These are phyloP conservation scores for Trypanosoma rangeli DNA, from an alignment of 208 protist species.

Conservation along the genomic window DNA sequence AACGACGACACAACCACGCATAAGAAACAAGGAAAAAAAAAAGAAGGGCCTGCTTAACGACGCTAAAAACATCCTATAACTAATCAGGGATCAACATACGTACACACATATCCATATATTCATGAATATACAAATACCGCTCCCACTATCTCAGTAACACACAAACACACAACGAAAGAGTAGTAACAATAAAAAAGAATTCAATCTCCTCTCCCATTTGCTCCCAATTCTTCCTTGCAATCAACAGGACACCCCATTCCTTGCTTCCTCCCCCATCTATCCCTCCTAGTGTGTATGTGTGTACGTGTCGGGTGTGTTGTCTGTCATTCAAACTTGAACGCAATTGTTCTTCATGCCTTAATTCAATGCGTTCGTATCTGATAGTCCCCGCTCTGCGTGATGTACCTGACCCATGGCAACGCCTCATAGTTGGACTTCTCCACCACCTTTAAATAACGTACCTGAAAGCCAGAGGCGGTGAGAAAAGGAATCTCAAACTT, in stretches of 20 bases:
- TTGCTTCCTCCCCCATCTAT: constrained; percentile 2
- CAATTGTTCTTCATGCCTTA: background rate
- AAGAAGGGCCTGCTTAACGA: background rate
- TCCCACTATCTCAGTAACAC: background rate
- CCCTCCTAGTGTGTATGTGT: constrained; percentile 11
- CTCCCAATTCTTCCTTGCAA: background rate
- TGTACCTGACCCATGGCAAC: constrained; percentile 99
- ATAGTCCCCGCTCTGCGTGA: constrained; percentile 97
- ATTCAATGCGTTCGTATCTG: constrained; percentile 88
- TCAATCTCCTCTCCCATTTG: background rate
- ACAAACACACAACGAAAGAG: background rate
- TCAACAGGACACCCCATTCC: background rate
- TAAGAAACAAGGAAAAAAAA: background rate
- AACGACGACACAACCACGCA: background rate
- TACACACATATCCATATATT: constrained; percentile 13
- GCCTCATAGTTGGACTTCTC: constrained; percentile 97
- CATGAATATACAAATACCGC: background rate
- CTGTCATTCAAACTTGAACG: constrained; percentile 2
- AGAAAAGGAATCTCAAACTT: constrained; percentile 99
- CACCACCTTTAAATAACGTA: constrained; percentile 98
- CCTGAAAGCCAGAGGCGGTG: constrained; percentile 98
- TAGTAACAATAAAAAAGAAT: background rate
- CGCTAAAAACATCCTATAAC: background rate
- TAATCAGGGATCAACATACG: constrained; percentile 1
- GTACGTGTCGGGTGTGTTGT: background rate